A percentile compares a stretch with the other conserved stretches of the same genome.
Evolutionary conservation across 164 flowering plant genomes (phyloP).

Genomic region (Magnolia changhungtana): DNA sequence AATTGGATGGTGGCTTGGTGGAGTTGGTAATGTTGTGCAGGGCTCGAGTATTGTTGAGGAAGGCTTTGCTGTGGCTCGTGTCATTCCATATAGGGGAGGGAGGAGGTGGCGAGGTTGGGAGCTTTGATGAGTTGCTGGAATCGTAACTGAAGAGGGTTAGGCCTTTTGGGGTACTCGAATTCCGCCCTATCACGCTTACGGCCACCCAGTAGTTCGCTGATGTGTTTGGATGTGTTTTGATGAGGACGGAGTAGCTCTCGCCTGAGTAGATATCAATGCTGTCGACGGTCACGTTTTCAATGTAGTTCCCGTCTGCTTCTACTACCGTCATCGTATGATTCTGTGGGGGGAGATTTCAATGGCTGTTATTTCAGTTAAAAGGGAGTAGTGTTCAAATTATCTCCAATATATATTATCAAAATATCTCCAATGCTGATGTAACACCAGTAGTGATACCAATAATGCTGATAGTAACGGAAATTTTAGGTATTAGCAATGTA

Average conservation of each 20-base stretch:
- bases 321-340: constrained; percentile 75
- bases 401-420: too few relatives aligned
- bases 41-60: constrained; percentile 43
- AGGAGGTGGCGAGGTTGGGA: constrained; percentile 61
- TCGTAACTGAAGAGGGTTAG: constrained; percentile 69
- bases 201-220: constrained; percentile 72
- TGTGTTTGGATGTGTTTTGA: constrained; percentile 64
- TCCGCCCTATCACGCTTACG: constrained; percentile 51
- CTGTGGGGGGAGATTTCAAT: constrained; percentile 27
- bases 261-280: constrained; percentile 84
- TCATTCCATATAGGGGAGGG: constrained; percentile 70
- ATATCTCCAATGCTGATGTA: constrained; percentile 3
- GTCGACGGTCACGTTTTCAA: constrained; percentile 52
- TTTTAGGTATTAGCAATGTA: too few relatives aligned
- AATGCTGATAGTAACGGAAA: too few relatives aligned
- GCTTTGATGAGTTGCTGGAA: constrained; percentile 37
- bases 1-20: constrained; percentile 42
- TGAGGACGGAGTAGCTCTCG: constrained; percentile 78
- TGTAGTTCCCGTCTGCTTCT: constrained; percentile 93
- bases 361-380: neutral
- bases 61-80: constrained; percentile 39
- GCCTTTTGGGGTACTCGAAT: constrained; percentile 64
- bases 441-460: constrained; percentile 13
- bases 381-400: too few relatives aligned
- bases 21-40: constrained; percentile 21